Conservation (phyloP, 1,284 basidiomycete genomes). For the Flammula alnicola region DNA sequence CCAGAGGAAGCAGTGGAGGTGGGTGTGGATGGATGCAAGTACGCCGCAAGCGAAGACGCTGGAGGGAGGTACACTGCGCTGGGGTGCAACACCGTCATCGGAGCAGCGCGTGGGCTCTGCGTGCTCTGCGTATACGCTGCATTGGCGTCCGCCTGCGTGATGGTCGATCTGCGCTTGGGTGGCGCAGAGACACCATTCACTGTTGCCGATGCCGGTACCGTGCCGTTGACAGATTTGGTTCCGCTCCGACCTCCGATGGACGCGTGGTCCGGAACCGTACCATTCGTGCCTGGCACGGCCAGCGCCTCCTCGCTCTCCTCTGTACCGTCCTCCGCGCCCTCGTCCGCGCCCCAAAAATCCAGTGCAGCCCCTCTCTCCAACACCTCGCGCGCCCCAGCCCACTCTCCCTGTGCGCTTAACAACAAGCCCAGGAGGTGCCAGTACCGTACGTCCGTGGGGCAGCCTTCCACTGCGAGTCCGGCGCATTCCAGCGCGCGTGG, state of each 20-base stretch:
- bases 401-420: slow-evolving; percentile 81
- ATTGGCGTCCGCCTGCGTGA: neutral
- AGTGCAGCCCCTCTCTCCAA: slow-evolving; percentile 61
- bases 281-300: slow-evolving; percentile 1
- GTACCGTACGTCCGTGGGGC: slow-evolving; percentile 73
- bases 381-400: slow-evolving; percentile 79
- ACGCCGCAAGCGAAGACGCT: neutral
- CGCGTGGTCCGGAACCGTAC: neutral
- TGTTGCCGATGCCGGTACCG: too few species aligned
- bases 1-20: neutral
- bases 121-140: neutral
- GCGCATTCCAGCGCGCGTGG: slow-evolving; percentile 72
- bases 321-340: slow-evolving; percentile 20
- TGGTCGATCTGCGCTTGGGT: slow-evolving; percentile 3
- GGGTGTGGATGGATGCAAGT: slow-evolving; percentile 2
- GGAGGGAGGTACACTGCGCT: neutral
- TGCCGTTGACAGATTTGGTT: too few species aligned
- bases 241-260: too few species aligned
- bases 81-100: neutral
- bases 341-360: slow-evolving; percentile 26
- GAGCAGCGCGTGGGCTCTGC: neutral
- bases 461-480: slow-evolving; percentile 77
- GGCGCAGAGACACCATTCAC: neutral
- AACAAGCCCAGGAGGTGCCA: slow-evolving; percentile 94
- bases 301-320: neutral